Base-by-base conservation (phyloP, 306 rosid genomes). In the Cucumis melo region DNA sequence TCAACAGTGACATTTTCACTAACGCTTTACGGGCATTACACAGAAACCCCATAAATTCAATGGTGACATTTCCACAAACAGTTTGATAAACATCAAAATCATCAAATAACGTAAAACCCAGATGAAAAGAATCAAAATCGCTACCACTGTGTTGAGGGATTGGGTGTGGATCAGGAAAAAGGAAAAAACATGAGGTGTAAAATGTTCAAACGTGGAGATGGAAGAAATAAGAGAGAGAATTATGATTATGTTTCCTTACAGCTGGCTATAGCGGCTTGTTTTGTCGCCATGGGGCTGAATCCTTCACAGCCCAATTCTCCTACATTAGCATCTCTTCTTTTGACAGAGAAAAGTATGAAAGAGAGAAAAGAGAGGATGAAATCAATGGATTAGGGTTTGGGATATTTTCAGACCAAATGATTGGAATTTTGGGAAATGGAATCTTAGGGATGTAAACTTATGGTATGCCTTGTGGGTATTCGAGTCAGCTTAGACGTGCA, bases 331-430 rank as follows among this genome's bases (percentile, higher is more conserved):
- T 46, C 5, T 46, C 5, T 46, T 46, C 3, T 46, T 46, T 46
- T 12, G 53, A 46, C 17, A 12, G 53, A 46, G 53, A 46, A 46
- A 46, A 46, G 53, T 46, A 46, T 46, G 53, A 46, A 3, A 46
- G 53, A 67, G 15, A 67, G 55, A n/a, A 42, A 14, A 7, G 0
- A 19, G 5, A 36, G 34, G 14, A 32, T 32, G 36, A 32, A 3
- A 32, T 32, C 3, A 19, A 44, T 7, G 20, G 74, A 42, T 42
- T 60, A 17, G n/a, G 67, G 32, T 67, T 67, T 67, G 3, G 38
- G 75, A 68, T 68, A 44, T 44, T 68, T 44, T 68, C 3, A 46
- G 75, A 68, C 53, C 75, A 68, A 42, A 68, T 68, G 56, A 68
- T 68, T 68, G 56, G 36, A 12, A n/a, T 20, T 41, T 36, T 68